These are phyloP conservation scores for Plectosphaerella plurivora DNA, from an alignment of 2,329 filamentous ascomycete genomes.

Conservation along the genomic window DNA sequence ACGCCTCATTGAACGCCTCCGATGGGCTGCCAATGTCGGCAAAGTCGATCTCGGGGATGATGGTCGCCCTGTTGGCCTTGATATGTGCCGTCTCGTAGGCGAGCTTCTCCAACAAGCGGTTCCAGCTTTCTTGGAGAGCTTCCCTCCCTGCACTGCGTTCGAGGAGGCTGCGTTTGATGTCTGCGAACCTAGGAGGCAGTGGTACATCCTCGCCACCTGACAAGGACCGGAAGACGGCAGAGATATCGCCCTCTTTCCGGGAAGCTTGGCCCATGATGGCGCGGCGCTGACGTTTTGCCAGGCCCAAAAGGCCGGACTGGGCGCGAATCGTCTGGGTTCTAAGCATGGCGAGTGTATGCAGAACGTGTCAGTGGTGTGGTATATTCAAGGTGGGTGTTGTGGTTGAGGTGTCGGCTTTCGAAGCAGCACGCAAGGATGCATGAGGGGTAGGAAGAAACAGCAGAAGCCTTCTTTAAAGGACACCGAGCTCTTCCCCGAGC, in stretches of 20 bases:
- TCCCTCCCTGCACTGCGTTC: conserved; percentile 26
- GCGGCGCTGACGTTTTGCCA: too few species aligned
- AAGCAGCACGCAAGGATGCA: too few species aligned
- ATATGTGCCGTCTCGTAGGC: conserved; percentile 43
- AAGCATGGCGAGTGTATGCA: too few species aligned
- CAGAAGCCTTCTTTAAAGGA: too few species aligned
- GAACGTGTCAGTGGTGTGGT: too few species aligned
- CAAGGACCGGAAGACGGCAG: conserved; percentile 56
- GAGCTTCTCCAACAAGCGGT: conserved; percentile 39
- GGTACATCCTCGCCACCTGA: conserved; percentile 39
- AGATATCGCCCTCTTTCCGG: conserved; percentile 56
- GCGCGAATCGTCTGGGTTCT: too few species aligned
- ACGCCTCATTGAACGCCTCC: conserved; percentile 22
- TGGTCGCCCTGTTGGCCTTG: conserved; percentile 34
- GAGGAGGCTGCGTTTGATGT: conserved; percentile 50
- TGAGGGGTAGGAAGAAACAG: too few species aligned
- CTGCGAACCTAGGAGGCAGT: conserved; percentile 50
- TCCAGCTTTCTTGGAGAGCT: conserved; percentile 43
- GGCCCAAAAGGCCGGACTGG: too few species aligned
- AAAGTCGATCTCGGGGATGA: conserved; percentile 51
- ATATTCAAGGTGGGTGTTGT: too few species aligned
- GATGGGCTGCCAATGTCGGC: conserved; percentile 26
- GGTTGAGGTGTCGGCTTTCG: too few species aligned
- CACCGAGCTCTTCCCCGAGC: too few species aligned
- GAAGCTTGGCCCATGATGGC: neutral